phyloP scores from a whole-genome alignment of 2,329 filamentous ascomycete genomes.

The Fusarium chlamydosporum region DNA sequence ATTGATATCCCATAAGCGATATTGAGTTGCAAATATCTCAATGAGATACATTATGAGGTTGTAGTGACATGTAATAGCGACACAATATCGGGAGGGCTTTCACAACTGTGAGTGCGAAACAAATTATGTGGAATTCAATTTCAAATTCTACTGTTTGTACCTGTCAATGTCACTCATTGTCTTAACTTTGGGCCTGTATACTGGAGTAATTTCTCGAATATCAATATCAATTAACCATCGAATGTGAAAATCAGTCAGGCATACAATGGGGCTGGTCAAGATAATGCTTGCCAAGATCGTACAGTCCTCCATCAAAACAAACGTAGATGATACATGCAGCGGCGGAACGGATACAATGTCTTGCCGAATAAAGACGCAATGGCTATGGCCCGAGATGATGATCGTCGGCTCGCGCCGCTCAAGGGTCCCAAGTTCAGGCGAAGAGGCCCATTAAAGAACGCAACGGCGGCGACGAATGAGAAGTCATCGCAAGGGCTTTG shows the following conservation, averaged over 20 bases:
- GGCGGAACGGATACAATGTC: slow-evolving; percentile 19
- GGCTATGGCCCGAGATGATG: slow-evolving; percentile 38
- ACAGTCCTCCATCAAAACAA: slow-evolving; percentile 3
- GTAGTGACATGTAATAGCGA: no score
- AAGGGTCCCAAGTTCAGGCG: slow-evolving; percentile 25
- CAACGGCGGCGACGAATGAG: slow-evolving; percentile 37
- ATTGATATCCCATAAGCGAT: no score
- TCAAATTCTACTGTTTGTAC: no score
- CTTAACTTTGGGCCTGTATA: background rate
- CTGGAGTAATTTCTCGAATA: background rate
- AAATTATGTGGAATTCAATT: no score
- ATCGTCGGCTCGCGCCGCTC: slow-evolving; percentile 35
- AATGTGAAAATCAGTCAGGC: no score
- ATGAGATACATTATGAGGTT: no score
- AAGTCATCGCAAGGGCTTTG: slow-evolving; percentile 29
- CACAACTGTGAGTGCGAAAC: no score
- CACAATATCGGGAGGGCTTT: no score
- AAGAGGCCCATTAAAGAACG: slow-evolving; percentile 11
- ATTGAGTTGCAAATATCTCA: no score
- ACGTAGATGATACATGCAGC: slow-evolving; percentile 6
- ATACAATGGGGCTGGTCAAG: background rate
- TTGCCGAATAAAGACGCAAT: slow-evolving; percentile 18
- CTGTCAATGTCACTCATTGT: no score
- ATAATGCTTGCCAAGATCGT: background rate
- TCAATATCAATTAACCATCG: background rate